phyloP scores from a whole-genome alignment of 2,329 filamentous ascomycete species.

The Ophidiomyces ophidiicola region DNA sequence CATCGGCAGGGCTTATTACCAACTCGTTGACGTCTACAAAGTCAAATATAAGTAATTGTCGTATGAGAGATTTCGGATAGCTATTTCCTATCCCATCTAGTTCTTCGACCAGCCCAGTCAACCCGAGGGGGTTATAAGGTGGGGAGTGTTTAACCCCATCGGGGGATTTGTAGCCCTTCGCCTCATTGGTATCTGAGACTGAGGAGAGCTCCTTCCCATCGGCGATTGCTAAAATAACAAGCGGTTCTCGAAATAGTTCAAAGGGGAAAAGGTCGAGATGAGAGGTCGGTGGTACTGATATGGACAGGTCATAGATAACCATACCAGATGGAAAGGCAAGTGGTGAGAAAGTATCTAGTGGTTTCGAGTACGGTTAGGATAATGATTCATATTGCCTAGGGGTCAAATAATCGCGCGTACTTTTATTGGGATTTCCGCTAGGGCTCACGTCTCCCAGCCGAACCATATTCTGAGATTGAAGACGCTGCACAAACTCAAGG shows the following conservation, averaged over 20 bases:
- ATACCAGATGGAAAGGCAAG: constrained; percentile 73
- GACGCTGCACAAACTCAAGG: constrained; percentile 60
- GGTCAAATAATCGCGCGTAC: constrained; percentile 40
- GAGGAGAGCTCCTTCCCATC: constrained; percentile 60
- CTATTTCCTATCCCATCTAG: constrained; percentile 58
- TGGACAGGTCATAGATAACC: constrained; percentile 78
- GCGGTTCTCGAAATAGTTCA: constrained; percentile 74
- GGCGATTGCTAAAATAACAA: constrained; percentile 71
- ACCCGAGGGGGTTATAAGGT: constrained; percentile 28
- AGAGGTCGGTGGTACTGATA: constrained; percentile 64
- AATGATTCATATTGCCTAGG: background rate
- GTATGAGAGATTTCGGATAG: constrained; percentile 64
- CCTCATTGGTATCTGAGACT: constrained; percentile 5
- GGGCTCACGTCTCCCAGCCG: constrained; percentile 75
- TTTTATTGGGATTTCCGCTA: constrained; percentile 73
- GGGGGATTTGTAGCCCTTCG: background rate
- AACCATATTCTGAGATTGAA: constrained; percentile 69
- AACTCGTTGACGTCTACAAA: constrained; percentile 46
- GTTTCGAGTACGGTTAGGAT: background rate
- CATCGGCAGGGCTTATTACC: constrained; percentile 47
- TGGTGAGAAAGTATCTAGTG: constrained; percentile 84
- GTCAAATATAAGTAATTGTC: constrained; percentile 72
- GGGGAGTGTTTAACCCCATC: constrained; percentile 17
- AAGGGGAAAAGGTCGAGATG: constrained; percentile 75
- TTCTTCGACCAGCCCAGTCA: constrained; percentile 43